Evolutionary conservation across 257 asterid species (phyloP), one percentile per base, ranked within the genome.

Genomic region (Plantago elongata): DNA sequence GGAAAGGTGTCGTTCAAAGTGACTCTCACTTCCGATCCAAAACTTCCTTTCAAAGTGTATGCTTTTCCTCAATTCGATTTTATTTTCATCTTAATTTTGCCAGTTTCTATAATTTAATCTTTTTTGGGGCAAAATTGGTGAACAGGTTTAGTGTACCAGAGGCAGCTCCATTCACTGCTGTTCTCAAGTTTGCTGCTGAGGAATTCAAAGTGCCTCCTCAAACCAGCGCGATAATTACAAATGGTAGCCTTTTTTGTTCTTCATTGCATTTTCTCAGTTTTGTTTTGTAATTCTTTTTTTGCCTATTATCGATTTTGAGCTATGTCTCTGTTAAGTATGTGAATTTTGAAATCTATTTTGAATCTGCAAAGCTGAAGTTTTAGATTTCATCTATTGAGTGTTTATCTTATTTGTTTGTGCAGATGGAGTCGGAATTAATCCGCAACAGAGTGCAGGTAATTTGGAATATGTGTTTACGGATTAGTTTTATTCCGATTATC

Each of bases 341-440:
- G 27, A 22, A 1, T 22, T 22, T 22, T 22, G 1, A 22, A 22
- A 22, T 22, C 27, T 1, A 22, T 22, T 22, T 22, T 22, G 27
- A 22, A 22, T 1, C 27, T 22, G 27, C 27, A 22, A 22, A 22
- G 27, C 27, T 22, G 1, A 22, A 22, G 27, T 22, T 22, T 22
- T 22, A 22, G 2, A 22, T 2, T 22, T 22, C n/a, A n/a, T n/a
- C n/a, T n/a, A n/a, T n/a, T n/a, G n/a, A n/a, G n/a, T 58, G n/a
- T 62, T 5, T 67, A 34, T 69, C 65, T 65, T 22, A 22, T 22
- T 22, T 22, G 27, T 22, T 22, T 22, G 15, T 75, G 70, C 83
- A 91, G 98, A 88, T 86, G 98, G 98, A 63, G 96, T 91, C 43
- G 98, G 96, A 73, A 91, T 91, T 69, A 91, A 84, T 78, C 98